Conservation (phyloP, 352 stramenopile genomes). For the Phytophthora constricta region DNA sequence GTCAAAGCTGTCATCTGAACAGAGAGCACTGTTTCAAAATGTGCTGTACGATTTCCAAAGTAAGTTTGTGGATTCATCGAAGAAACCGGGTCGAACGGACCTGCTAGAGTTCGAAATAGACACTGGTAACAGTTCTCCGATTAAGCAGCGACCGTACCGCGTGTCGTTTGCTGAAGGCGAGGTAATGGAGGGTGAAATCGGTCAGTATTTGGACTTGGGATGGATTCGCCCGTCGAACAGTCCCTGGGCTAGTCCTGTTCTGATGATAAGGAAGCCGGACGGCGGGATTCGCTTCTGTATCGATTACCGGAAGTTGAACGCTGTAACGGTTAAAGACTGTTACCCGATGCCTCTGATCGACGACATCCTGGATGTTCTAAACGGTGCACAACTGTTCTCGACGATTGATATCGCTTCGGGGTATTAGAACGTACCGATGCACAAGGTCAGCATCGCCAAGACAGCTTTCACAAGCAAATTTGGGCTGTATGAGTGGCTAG, state of each 20-base stretch:
- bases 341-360: conserved; percentile 1
- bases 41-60: background rate
- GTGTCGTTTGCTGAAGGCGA: background rate
- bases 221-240: background rate
- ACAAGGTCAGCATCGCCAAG: background rate
- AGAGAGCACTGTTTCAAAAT: background rate
- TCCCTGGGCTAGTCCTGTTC: background rate
- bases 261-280: background rate
- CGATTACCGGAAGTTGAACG: background rate
- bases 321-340: background rate
- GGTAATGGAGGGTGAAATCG: background rate
- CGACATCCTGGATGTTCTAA: background rate
- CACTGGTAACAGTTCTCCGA: background rate
- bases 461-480: conserved; percentile 4
- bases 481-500: background rate
- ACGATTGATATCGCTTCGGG: conserved; percentile 1
- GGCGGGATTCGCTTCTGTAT: conserved; percentile 2
- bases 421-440: background rate
- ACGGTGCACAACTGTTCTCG: background rate
- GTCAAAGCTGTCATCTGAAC: background rate
- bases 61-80: background rate
- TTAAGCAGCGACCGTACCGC: background rate
- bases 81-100: background rate
- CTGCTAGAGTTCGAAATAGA: background rate
- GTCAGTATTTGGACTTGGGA: background rate